A percentile compares a stretch with the other conserved stretches of the same genome.
Evolutionary conservation across 129 eudicot species (phyloP).

Genomic region (Centaurea solstitialis): DNA sequence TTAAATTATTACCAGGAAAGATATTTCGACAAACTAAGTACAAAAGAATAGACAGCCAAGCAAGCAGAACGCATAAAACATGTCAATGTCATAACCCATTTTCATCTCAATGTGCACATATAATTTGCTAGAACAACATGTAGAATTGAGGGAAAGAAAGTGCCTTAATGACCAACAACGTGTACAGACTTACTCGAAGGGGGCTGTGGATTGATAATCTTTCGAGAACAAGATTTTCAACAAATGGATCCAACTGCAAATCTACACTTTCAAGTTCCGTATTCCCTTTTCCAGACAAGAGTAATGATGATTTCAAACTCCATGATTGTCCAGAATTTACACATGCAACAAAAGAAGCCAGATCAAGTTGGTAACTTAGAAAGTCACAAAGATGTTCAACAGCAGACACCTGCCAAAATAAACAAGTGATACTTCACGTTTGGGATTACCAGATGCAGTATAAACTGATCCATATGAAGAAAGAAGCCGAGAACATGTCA

Average conservation of each 20-base stretch:
- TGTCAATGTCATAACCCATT: background rate
- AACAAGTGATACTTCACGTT: constrained; percentile 14
- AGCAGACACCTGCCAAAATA: constrained; percentile 67
- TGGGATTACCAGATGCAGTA: constrained; percentile 1
- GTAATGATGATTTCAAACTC: constrained; percentile 76
- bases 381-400: constrained; percentile 90
- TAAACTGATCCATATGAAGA: background rate
- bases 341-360: constrained; percentile 94
- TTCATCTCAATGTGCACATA: constrained; percentile 11
- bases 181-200: constrained; percentile 65
- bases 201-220: constrained; percentile 93
- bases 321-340: constrained; percentile 94
- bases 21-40: background rate
- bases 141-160: background rate
- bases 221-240: constrained; percentile 94
- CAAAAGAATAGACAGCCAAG: background rate
- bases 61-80: constrained; percentile 10
- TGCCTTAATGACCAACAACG: background rate
- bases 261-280: constrained; percentile 45
- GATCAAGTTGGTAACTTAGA: constrained; percentile 90
- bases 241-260: constrained; percentile 76
- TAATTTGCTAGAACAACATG: constrained; percentile 8
- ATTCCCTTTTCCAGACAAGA: constrained; percentile 75
- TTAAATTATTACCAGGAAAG: background rate
- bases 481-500: background rate